Evolutionary conservation across 306 rosid genomes (phyloP).

Genomic region (Begonia loranthoides): DNA sequence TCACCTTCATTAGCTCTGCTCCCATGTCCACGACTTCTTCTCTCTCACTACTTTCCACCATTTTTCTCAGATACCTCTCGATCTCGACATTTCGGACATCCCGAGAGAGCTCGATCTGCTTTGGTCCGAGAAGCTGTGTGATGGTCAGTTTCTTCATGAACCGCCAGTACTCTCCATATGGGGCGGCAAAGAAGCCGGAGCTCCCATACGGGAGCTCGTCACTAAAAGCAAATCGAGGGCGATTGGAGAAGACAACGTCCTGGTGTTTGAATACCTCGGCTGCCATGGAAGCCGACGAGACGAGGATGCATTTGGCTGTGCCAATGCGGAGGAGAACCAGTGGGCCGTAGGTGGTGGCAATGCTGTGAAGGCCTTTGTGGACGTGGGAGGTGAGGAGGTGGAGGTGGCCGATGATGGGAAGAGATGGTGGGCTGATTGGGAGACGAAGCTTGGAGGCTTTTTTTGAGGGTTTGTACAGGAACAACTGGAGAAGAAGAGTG

Average conservation of each 20-base stretch:
- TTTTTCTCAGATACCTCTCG: conserved; percentile 9
- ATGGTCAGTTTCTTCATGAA: conserved; percentile 59
- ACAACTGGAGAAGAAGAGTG: conserved; percentile 4
- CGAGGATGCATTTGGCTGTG: conserved; percentile 34
- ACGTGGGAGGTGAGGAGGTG: conserved; percentile 38
- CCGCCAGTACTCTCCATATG: conserved; percentile 65
- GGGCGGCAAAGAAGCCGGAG: conserved; percentile 37
- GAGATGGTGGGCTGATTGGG: conserved; percentile 24
- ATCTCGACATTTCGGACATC: conserved; percentile 28
- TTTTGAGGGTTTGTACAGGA: background rate
- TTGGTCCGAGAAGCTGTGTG: conserved; percentile 43
- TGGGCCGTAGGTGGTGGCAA: conserved; percentile 44
- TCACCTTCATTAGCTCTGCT: conserved; percentile 24
- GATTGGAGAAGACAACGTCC: conserved; percentile 36
- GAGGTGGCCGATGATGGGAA: conserved; percentile 34
- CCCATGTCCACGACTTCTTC: conserved; percentile 20
- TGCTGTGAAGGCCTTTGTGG: conserved; percentile 34
- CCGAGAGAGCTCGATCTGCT: conserved; percentile 5
- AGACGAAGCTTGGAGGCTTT: conserved; percentile 4
- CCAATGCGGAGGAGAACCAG: conserved; percentile 45
- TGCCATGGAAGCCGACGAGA: conserved; percentile 49
- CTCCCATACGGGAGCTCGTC: conserved; percentile 47
- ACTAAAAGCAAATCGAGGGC: conserved; percentile 26
- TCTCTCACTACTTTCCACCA: conserved; percentile 13
- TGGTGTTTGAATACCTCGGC: conserved; percentile 44